A percentile compares a stretch with the other conserved stretches of the same genome.
Conservation (phyloP, 202 grass and related monocot genomes). For the Cymbopogon flexuosus region DNA sequence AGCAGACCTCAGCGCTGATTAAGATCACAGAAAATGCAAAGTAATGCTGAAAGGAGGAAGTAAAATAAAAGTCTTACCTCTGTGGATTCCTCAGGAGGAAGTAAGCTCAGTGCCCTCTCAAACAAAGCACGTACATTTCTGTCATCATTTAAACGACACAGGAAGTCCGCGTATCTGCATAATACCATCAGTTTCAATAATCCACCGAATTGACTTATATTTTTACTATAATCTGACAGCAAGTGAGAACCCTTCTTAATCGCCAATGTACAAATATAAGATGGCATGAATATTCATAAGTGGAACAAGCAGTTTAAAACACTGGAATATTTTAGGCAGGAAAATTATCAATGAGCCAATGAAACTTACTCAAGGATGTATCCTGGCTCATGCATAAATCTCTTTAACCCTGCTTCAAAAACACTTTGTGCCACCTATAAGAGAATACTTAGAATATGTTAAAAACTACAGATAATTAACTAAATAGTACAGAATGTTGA, state of each 20-base stretch:
- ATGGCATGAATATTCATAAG: background rate
- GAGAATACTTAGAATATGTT: slow-evolving; percentile 24
- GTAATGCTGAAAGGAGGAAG: slow-evolving; percentile 16
- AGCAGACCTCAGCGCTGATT: background rate
- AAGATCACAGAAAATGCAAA: slow-evolving; percentile 12
- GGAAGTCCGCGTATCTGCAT: slow-evolving; percentile 87
- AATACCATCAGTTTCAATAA: slow-evolving; percentile 25
- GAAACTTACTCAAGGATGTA: slow-evolving; percentile 85
- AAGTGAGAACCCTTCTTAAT: slow-evolving; percentile 4
- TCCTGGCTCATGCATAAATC: slow-evolving; percentile 87
- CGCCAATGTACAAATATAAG: slow-evolving; percentile 26
- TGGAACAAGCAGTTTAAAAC: slow-evolving; percentile 8
- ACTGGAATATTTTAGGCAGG: slow-evolving; percentile 1
- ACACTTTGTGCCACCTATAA: slow-evolving; percentile 87
- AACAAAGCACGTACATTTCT: slow-evolving; percentile 99
- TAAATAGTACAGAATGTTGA: background rate
- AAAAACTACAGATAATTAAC: background rate
- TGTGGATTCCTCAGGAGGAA: slow-evolving; percentile 74
- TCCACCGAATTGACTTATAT: background rate
- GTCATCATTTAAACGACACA: slow-evolving; percentile 93
- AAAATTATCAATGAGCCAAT: background rate
- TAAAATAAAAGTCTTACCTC: slow-evolving; percentile 51
- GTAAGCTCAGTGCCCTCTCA: slow-evolving; percentile 88
- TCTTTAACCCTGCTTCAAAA: slow-evolving; percentile 95
- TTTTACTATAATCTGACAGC: slow-evolving; percentile 9